Evolutionary conservation across 1,139 yeast species (phyloP).

Genomic region (Sugiyamaella sp.): DNA sequence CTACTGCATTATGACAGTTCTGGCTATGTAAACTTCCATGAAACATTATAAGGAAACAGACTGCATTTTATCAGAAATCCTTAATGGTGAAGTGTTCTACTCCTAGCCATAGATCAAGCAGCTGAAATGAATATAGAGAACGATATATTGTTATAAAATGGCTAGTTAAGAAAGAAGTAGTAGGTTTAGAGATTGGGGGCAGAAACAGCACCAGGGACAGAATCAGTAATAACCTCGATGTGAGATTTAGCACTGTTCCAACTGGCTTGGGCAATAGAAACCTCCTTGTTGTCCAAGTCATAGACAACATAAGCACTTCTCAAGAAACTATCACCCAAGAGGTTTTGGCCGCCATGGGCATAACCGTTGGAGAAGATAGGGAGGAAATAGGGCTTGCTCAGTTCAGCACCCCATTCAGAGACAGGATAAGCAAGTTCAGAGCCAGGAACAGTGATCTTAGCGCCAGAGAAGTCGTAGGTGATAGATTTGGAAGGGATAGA

Average conservation of each 20-base stretch:
- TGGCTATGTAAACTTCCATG: no score
- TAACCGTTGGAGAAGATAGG: constrained; percentile 31
- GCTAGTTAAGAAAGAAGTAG: not conserved
- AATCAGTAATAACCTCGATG: constrained; percentile 34
- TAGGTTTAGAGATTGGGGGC: not conserved
- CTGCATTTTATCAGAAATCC: no score
- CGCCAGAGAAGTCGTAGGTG: constrained; percentile 36
- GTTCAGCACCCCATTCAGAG: not conserved
- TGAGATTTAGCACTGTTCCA: constrained; percentile 28
- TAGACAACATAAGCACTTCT: constrained; percentile 70
- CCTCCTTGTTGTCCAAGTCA: constrained; percentile 61
- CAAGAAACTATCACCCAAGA: constrained; percentile 74
- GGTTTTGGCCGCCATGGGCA: constrained; percentile 35
- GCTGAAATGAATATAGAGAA: no score
- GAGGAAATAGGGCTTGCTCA: constrained; percentile 20
- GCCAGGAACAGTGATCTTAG: constrained; percentile 34
- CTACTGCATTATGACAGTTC: no score
- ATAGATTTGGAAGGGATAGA: constrained; percentile 24
- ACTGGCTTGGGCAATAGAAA: constrained; percentile 56
- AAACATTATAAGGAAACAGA: no score
- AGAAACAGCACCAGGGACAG: constrained; percentile 24
- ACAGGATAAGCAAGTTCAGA: constrained; percentile 26
- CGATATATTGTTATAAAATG: not conserved
- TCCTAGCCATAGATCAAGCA: no score
- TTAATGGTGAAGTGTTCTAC: no score